phyloP scores from a whole-genome alignment of 2,329 filamentous ascomycete species.

The Metarhizium robertsii region DNA sequence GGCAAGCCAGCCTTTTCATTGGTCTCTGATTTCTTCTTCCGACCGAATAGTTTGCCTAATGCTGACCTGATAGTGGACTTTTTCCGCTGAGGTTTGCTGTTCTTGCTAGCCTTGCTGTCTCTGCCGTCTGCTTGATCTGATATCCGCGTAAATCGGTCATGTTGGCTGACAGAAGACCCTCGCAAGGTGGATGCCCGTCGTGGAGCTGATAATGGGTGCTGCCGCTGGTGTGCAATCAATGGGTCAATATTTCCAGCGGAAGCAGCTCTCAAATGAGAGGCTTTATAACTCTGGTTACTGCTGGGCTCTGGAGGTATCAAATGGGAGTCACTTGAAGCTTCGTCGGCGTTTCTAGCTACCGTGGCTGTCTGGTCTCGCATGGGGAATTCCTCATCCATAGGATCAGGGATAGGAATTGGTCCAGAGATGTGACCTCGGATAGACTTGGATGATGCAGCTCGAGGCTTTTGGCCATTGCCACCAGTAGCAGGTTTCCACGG shows the following conservation, averaged over 20 bases:
- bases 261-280: background rate
- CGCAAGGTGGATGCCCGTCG: background rate
- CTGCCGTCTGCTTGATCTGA: slow-evolving; percentile 9
- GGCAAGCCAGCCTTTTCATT: background rate
- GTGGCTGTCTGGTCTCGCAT: slow-evolving; percentile 33
- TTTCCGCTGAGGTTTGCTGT: slow-evolving; percentile 35
- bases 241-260: background rate
- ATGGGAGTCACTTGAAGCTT: background rate
- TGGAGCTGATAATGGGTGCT: background rate
- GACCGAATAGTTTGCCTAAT: slow-evolving; percentile 48
- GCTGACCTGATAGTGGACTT: slow-evolving; percentile 49
- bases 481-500: slow-evolving; percentile 36
- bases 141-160: slow-evolving; percentile 7
- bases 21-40: slow-evolving; percentile 38
- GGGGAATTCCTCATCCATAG: slow-evolving; percentile 44
- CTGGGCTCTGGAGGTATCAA: background rate
- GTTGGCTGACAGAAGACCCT: background rate
- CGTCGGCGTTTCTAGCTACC: slow-evolving; percentile 19
- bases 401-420: slow-evolving; percentile 46
- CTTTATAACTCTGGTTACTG: background rate
- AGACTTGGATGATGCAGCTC: slow-evolving; percentile 29
- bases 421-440: slow-evolving; percentile 53
- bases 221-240: background rate
- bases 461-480: slow-evolving; percentile 17
- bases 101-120: background rate